A percentile compares a stretch with the other conserved stretches of the same genome.
Evolutionary conservation across 2,329 filamentous ascomycete genomes (phyloP).

Genomic region (Aureobasidium sp.): DNA sequence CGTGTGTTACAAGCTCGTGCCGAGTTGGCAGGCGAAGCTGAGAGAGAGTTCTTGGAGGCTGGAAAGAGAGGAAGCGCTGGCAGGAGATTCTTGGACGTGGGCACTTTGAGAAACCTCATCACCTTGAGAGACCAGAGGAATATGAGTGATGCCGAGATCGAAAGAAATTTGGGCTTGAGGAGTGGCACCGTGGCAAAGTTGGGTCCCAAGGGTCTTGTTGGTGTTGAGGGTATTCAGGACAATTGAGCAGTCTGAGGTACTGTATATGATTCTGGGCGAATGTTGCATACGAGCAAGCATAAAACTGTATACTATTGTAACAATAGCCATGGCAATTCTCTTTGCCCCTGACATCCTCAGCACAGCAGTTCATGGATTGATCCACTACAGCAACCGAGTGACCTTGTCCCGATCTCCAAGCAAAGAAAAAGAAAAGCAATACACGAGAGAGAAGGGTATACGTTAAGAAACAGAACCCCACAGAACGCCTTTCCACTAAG

Average conservation of each 20-base stretch:
- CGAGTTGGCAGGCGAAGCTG: slow-evolving; percentile 43
- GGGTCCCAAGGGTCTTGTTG: slow-evolving; percentile 24
- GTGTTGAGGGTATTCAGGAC: slow-evolving; percentile 14
- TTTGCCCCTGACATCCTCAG: not conserved
- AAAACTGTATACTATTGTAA: slow-evolving; percentile 7
- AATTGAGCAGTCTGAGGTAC: not conserved
- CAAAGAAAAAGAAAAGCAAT: not conserved
- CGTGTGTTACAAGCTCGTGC: slow-evolving; percentile 44
- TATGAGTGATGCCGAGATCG: slow-evolving; percentile 22
- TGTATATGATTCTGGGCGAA: not conserved
- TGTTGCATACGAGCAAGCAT: not conserved
- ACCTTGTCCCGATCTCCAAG: not conserved
- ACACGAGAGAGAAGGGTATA: not conserved
- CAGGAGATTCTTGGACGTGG: slow-evolving; percentile 37
- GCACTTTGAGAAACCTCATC: slow-evolving; percentile 29
- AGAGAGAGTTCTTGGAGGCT: slow-evolving; percentile 42
- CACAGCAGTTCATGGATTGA: not conserved
- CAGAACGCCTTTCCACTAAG: not conserved
- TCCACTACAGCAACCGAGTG: not conserved
- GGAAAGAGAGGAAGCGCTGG: slow-evolving; percentile 34
- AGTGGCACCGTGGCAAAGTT: slow-evolving; percentile 25
- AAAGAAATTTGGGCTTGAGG: slow-evolving; percentile 26
- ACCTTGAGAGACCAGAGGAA: slow-evolving; percentile 23
- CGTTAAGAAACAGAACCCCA: not conserved
- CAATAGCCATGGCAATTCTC: not conserved